Base-by-base conservation (phyloP, 2,329 filamentous ascomycete genomes). In the Talaromyces atroroseus region DNA sequence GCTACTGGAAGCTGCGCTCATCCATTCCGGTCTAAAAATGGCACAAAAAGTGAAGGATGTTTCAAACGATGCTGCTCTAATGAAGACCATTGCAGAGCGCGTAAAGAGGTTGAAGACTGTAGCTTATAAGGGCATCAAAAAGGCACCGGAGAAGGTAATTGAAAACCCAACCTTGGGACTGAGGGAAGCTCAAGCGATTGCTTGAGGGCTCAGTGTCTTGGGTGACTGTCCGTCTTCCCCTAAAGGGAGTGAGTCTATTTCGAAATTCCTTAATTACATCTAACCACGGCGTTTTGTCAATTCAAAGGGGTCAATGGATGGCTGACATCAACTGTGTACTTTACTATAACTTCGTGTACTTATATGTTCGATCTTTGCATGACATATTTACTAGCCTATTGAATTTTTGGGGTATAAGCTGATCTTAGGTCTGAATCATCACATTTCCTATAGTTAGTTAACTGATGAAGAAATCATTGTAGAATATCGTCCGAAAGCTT, bases 71-170 rank as follows among this genome's bases (percentile, higher is more conserved):
- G 61, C 61, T 54, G 40, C 59, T 3, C 52, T 75, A 48, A 52
- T 60, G 6, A 49, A 60, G 11, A 52, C 57, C 12, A 58, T 74
- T 52, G 63, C 64, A 57, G 57, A 55, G 7, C 60, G 63, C 6
- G 57, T 67, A 29, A 58, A 62, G 18, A 62, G 82, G 59, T 75
- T 89, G 20, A 79, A 78, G 36, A 79, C 76, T 64, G 78, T 83
- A 46, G 76, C 85, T 48, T 77, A 49, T 14, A 58, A 61, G 11
- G 59, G 61, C 32, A 57, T 53, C 46, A 60, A 61, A 32, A 47
- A 49, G 10, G 62, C 61, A 12, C 62, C 66, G 10, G 57, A 63
- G 32, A 55, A 61, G 16, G 50, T 59, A 26, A 42, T 60, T 46
- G 51, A 62, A 32, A 49, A 52, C 10, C 64, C 65, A 11, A 62